Evolutionary conservation across 2,329 filamentous ascomycete genomes (phyloP).

Genomic region (Sporothrix luriei): DNA sequence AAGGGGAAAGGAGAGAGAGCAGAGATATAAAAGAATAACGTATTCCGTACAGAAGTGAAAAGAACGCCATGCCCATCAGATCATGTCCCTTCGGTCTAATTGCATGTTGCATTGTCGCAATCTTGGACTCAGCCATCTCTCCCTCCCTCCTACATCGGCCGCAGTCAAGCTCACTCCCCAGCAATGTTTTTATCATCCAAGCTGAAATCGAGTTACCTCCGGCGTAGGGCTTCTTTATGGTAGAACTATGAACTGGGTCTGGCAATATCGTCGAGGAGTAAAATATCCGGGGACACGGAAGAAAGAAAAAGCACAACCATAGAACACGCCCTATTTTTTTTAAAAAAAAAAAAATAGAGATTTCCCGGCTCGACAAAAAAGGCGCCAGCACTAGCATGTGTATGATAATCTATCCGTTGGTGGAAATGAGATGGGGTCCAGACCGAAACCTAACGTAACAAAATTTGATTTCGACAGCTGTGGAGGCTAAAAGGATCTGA

Average conservation of each 20-base stretch:
- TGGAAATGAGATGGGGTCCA: not conserved
- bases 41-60: not conserved
- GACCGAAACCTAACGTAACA: not conserved
- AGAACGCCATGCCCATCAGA: not conserved
- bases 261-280: not conserved
- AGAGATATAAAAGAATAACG: too few species aligned
- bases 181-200: not conserved
- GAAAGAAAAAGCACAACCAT: not conserved
- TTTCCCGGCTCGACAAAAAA: not conserved
- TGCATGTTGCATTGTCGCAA: not conserved
- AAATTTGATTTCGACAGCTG: conserved; percentile 16
- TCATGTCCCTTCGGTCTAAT: not conserved
- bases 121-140: not conserved
- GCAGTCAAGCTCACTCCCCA: not conserved
- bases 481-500: conserved; percentile 24
- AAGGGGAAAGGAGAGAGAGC: too few species aligned
- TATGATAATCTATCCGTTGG: conserved; percentile 29
- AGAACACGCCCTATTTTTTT: too few species aligned
- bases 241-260: not conserved
- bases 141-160: not conserved
- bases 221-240: conserved; percentile 7
- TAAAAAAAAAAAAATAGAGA: not conserved
- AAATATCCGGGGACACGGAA: not conserved
- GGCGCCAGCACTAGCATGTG: conserved; percentile 13
- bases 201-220: not conserved